These are phyloP conservation scores for Miscanthus lutarioriparius DNA, from an alignment of 176 grass and related monocot species.

Conservation along the genomic window DNA sequence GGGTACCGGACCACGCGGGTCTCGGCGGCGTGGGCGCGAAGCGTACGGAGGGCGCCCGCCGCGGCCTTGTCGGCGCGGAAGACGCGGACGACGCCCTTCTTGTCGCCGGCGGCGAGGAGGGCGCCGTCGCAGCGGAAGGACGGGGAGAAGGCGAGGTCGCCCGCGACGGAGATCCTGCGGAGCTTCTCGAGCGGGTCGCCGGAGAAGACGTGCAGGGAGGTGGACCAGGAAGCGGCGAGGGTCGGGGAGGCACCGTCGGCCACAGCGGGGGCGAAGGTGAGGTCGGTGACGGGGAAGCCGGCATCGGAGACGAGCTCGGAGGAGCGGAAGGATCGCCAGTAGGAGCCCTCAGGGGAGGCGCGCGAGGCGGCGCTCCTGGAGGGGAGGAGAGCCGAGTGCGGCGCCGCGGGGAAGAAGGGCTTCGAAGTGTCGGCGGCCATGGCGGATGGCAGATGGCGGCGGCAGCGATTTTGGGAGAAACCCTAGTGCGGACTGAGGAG, in stretches of 20 bases:
- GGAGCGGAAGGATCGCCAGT: conserved; percentile 78
- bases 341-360: conserved; percentile 54
- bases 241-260: conserved; percentile 1
- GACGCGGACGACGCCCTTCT: conserved; percentile 69
- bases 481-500: not conserved
- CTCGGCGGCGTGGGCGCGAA: conserved; percentile 59
- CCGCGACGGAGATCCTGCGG: conserved; percentile 36
- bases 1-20: conserved; percentile 74
- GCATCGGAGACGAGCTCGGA: conserved; percentile 54
- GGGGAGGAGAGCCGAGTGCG: conserved; percentile 32
- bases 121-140: conserved; percentile 83
- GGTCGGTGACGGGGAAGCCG: conserved; percentile 62
- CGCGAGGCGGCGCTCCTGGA: conserved; percentile 28
- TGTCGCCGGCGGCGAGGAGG: conserved; percentile 76
- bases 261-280: conserved; percentile 58
- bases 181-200: conserved; percentile 38
- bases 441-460: conserved; percentile 7
- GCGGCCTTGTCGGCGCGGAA: conserved; percentile 61
- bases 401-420: conserved; percentile 52
- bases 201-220: conserved; percentile 63
- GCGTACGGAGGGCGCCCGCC: conserved; percentile 53
- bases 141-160: conserved; percentile 75
- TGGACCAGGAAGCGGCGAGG: conserved; percentile 64
- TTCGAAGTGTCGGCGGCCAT: conserved; percentile 61
- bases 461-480: conserved; percentile 21